phyloP scores from a whole-genome alignment of 2,329 filamentous ascomycete genomes.

The Ceratocystis colombiana region DNA sequence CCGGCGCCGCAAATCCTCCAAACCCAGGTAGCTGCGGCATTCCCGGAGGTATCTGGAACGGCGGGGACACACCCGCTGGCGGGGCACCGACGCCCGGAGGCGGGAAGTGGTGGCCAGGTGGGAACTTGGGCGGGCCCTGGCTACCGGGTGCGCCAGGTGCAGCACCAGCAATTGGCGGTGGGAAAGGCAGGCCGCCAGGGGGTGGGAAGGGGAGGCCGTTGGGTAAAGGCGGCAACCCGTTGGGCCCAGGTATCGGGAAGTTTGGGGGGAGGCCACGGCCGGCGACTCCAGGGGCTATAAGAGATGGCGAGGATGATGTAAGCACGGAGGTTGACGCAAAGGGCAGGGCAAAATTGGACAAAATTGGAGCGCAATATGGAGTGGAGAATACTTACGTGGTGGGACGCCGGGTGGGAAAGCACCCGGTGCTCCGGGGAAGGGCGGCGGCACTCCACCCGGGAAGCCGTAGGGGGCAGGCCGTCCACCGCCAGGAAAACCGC shows the following conservation, averaged over 20 bases:
- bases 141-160: conserved; percentile 31
- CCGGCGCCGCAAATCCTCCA: conserved; percentile 31
- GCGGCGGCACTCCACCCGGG: conserved; percentile 35
- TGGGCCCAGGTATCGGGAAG: conserved; percentile 37
- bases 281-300: conserved; percentile 43
- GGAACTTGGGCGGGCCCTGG: conserved; percentile 30
- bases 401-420: conserved; percentile 32
- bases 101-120: conserved; percentile 28
- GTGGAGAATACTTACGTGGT: conserved; percentile 42
- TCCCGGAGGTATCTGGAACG: conserved; percentile 27
- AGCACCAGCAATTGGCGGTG: conserved; percentile 34
- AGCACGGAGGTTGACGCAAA: too few species aligned
- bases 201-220: conserved; percentile 39
- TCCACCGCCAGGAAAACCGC: conserved; percentile 36
- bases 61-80: conserved; percentile 29
- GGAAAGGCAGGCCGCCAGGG: conserved; percentile 31
- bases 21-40: conserved; percentile 26
- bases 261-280: conserved; percentile 40
- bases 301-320: neutral
- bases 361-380: conserved; percentile 14
- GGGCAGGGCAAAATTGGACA: conserved; percentile 16
- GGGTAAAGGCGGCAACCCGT: conserved; percentile 34
- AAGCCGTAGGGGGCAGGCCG: conserved; percentile 27
- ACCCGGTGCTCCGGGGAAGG: conserved; percentile 33
- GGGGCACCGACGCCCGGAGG: conserved; percentile 30